These are phyloP conservation scores for Dunaliella primolecta DNA, from an alignment of 139 green algal species.

Conservation along the genomic window DNA sequence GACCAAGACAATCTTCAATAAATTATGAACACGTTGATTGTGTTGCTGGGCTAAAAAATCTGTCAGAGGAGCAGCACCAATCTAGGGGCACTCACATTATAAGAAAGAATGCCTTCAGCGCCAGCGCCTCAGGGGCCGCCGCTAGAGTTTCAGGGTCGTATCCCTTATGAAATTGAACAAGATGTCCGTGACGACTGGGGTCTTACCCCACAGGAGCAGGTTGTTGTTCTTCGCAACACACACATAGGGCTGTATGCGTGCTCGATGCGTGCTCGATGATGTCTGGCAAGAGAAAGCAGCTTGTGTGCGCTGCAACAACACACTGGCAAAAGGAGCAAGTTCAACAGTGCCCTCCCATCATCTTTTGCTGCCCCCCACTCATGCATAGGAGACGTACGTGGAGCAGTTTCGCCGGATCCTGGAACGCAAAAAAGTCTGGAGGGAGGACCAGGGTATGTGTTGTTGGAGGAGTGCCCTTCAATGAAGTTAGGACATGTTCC, in stretches of 20 bases:
- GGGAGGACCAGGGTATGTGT: constrained; percentile 25
- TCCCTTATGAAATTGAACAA: constrained; percentile 12
- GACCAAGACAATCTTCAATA: too few relatives aligned
- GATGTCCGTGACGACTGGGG: constrained; percentile 48
- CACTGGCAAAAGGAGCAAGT: too few relatives aligned
- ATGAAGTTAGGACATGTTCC: not conserved
- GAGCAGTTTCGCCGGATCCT: constrained; percentile 49
- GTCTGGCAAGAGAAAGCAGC: not conserved
- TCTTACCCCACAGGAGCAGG: constrained; percentile 46
- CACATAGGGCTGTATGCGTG: too few relatives aligned
- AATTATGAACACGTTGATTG: too few relatives aligned
- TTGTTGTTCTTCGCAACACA: not conserved
- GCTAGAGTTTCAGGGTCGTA: constrained; percentile 20
- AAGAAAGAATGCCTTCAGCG: too few relatives aligned
- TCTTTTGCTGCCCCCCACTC: not conserved
- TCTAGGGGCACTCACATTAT: too few relatives aligned
- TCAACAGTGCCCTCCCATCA: not conserved
- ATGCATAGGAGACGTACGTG: constrained; percentile 44
- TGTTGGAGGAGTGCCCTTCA: constrained; percentile 26
- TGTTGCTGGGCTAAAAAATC: too few relatives aligned
- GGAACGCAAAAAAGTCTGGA: constrained; percentile 23
- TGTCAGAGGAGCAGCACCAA: too few relatives aligned
- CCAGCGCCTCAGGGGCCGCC: too few relatives aligned
- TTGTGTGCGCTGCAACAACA: not conserved
- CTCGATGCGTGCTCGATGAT: not conserved